phyloP scores from a whole-genome alignment of 306 rosid species.

The Trifolium subterraneum region DNA sequence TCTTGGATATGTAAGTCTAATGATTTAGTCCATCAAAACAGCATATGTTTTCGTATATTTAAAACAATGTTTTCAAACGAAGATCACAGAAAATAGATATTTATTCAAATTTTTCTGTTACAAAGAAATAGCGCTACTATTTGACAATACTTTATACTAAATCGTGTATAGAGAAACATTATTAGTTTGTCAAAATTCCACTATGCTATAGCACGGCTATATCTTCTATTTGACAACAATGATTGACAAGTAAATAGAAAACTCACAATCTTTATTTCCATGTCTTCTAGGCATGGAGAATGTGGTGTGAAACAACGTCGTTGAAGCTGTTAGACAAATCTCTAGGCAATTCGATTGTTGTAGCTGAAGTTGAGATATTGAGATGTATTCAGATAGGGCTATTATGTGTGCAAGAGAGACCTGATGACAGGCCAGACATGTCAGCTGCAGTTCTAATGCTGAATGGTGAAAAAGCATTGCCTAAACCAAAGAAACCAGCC shows the following conservation, averaged over 20 bases:
- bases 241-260: not conserved
- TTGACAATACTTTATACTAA: not conserved
- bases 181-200: no score
- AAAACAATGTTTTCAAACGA: not conserved
- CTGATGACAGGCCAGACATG: slow-evolving; percentile 51
- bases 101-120: no score
- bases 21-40: not conserved
- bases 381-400: slow-evolving; percentile 47
- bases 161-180: no score
- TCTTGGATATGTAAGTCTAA: slow-evolving; percentile 60
- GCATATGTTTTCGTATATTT: not conserved
- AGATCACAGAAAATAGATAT: not conserved
- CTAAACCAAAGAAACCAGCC: slow-evolving; percentile 44
- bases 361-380: slow-evolving; percentile 23
- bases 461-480: slow-evolving; percentile 49
- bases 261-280: slow-evolving; percentile 20
- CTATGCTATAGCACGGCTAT: not conserved
- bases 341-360: not conserved
- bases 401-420: slow-evolving; percentile 52
- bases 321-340: slow-evolving; percentile 43
- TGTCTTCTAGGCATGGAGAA: slow-evolving; percentile 45
- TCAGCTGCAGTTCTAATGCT: slow-evolving; percentile 45
- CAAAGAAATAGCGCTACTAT: not conserved
- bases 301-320: slow-evolving; percentile 45
- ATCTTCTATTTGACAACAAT: not conserved